phyloP scores from a whole-genome alignment of 2,329 filamentous ascomycete species.

The Botryotinia globosa region DNA sequence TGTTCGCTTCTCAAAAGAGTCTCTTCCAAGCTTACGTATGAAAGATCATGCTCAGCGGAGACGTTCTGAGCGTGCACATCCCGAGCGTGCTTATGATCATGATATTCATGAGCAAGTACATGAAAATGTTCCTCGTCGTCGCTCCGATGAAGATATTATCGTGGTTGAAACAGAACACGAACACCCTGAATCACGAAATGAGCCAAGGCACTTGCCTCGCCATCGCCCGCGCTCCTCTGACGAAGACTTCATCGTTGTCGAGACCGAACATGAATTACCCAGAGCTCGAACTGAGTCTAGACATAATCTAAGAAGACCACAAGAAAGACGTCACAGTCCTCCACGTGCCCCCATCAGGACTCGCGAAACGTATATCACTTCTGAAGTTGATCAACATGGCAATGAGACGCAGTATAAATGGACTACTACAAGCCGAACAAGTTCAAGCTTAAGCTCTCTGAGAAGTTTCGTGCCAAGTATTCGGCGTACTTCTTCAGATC shows the following conservation, averaged over 20 bases:
- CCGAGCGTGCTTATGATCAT: background rate
- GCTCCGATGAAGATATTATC: background rate
- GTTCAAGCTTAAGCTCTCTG: slow-evolving; percentile 7
- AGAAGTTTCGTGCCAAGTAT: background rate
- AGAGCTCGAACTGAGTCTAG: background rate
- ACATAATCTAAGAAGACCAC: too few species aligned
- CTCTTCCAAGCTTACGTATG: background rate
- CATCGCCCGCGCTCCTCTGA: background rate
- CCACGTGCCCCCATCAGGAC: background rate
- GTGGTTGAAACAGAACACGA: slow-evolving; percentile 2
- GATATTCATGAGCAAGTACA: background rate
- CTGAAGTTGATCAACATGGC: slow-evolving; percentile 5
- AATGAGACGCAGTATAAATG: background rate
- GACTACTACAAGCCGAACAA: background rate
- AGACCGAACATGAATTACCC: background rate
- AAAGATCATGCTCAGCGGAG: background rate
- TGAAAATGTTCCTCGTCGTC: background rate
- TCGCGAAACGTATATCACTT: background rate
- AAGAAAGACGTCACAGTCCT: background rate
- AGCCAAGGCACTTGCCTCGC: background rate
- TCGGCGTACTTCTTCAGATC: background rate
- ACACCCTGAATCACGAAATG: background rate
- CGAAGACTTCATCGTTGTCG: background rate
- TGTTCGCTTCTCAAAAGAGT: background rate
- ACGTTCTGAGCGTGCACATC: background rate